Evolutionary conservation across 2,329 filamentous ascomycete genomes (phyloP).

Genomic region (Chaetomium olivaceum): DNA sequence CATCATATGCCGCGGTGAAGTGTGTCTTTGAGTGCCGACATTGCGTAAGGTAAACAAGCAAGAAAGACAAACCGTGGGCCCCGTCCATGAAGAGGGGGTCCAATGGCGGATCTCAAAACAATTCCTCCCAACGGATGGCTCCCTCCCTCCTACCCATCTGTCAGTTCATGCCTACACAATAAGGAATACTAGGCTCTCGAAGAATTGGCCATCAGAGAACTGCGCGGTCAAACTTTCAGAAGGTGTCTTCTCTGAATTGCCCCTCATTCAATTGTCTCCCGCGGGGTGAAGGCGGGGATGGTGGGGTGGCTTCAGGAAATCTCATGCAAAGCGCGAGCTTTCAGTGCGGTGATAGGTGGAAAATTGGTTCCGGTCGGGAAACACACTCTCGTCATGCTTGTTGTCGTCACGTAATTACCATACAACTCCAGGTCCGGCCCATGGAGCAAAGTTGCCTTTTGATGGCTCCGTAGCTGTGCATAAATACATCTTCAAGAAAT

Average conservation of each 20-base stretch:
- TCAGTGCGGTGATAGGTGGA: conserved; percentile 18
- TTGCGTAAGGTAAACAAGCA: background rate
- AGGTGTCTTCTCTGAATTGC: conserved; percentile 3
- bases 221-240: background rate
- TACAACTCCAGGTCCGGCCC: no score
- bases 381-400: background rate
- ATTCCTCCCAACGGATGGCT: background rate
- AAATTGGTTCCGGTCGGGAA: conserved; percentile 12
- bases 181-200: background rate
- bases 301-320: conserved; percentile 6
- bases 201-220: background rate
- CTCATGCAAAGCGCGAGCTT: background rate
- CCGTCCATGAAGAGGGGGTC: background rate
- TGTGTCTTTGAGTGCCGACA: background rate
- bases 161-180: background rate
- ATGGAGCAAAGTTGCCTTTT: no score
- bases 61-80: background rate
- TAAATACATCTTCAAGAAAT: background rate
- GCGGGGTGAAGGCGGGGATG: conserved; percentile 12
- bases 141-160: background rate
- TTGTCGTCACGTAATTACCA: conserved; percentile 9
- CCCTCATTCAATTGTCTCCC: conserved; percentile 8
- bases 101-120: background rate
- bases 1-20: conserved; percentile 13
- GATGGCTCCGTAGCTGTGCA: background rate